Conservation (phyloP, 306 rosid species). For the Pyrus bretschneideri region DNA sequence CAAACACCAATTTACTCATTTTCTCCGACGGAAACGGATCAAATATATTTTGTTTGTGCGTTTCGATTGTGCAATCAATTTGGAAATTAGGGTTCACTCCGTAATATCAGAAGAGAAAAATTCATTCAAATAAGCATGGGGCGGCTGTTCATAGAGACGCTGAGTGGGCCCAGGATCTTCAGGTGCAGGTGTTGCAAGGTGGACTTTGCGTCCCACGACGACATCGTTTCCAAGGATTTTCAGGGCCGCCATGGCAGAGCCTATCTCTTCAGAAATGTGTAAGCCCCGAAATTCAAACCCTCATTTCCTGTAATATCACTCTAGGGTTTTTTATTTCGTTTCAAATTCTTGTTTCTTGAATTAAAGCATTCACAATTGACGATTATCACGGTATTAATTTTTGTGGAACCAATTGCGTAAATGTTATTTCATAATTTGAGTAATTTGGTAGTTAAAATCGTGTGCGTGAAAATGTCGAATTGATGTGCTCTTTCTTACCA, state of each 20-base stretch:
- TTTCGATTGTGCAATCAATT: not conserved
- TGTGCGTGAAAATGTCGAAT: not conserved
- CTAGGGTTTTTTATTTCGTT: not conserved
- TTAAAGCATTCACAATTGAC: not conserved
- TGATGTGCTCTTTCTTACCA: not conserved
- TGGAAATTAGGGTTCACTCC: not conserved
- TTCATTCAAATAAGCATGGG: conserved; percentile 12
- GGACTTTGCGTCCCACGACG: conserved; percentile 21
- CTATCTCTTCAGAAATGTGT: conserved; percentile 29
- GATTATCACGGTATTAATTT: not conserved
- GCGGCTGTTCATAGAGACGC: conserved; percentile 20
- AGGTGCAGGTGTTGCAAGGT: conserved; percentile 33
- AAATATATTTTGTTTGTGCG: not conserved
- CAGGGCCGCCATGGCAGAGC: conserved; percentile 29
- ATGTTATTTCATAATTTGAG: not conserved
- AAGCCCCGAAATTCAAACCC: not conserved
- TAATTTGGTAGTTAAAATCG: not conserved
- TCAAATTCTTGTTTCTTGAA: not conserved
- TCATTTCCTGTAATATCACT: not conserved
- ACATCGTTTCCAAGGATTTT: conserved; percentile 27
- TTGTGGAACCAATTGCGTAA: not conserved
- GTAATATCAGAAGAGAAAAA: not conserved
- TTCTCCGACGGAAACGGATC: not conserved
- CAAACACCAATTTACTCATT: not conserved
- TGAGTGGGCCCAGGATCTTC: conserved; percentile 26